These are phyloP conservation scores for Cardamine resedifolia DNA, from an alignment of 345 rosid genomes.

Conservation along the genomic window DNA sequence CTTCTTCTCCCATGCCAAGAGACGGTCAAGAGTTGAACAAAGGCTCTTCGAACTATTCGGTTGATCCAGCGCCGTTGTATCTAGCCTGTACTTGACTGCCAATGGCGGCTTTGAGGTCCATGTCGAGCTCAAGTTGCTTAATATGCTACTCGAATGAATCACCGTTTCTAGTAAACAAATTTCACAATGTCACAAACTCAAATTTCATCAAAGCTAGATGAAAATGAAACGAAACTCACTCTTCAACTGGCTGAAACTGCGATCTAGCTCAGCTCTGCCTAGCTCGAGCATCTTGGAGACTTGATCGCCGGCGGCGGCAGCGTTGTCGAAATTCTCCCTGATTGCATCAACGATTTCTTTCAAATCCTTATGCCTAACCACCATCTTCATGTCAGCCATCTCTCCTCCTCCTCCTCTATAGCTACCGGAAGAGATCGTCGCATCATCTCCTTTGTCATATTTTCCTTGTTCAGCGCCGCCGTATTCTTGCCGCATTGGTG, in stretches of 20 bases:
- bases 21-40: slow-evolving; percentile 82
- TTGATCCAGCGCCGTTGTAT: slow-evolving; percentile 53
- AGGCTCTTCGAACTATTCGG: slow-evolving; percentile 69
- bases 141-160: slow-evolving; percentile 85
- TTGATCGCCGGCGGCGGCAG: slow-evolving; percentile 75
- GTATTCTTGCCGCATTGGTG: slow-evolving; percentile 35
- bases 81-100: slow-evolving; percentile 81
- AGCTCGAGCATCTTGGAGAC: slow-evolving; percentile 81
- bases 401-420: slow-evolving; percentile 53
- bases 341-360: slow-evolving; percentile 84
- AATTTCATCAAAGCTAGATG: background rate
- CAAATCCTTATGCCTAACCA: slow-evolving; percentile 86
- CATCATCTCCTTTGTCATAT: slow-evolving; percentile 48
- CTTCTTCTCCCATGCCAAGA: slow-evolving; percentile 98
- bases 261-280: slow-evolving; percentile 86
- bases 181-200: background rate
- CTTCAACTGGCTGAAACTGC: slow-evolving; percentile 83
- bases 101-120: slow-evolving; percentile 97
- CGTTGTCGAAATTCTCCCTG: slow-evolving; percentile 71
- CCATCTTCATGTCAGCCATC: slow-evolving; percentile 69
- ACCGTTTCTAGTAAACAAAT: slow-evolving; percentile 67
- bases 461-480: slow-evolving; percentile 18
- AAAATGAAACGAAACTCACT: slow-evolving; percentile 45
- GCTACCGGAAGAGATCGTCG: slow-evolving; percentile 50
- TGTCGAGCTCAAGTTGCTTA: slow-evolving; percentile 83